Conservation (phyloP, 768 basidiomycete species). For the Tricholoma saponaceum region DNA sequence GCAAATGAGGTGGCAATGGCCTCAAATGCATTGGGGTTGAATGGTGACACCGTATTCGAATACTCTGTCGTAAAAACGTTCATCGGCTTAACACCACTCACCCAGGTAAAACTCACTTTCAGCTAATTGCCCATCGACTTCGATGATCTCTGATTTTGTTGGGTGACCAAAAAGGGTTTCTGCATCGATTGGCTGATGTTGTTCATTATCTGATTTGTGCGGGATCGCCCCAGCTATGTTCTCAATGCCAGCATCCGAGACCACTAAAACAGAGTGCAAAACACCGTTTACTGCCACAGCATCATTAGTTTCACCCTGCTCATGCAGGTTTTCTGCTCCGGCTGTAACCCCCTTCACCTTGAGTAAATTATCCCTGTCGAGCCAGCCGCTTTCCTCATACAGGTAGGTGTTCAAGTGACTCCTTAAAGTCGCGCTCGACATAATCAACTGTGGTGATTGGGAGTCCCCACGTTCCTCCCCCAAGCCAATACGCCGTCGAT, state of each 20-base stretch:
- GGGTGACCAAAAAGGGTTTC: conserved; percentile 14
- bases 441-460: conserved; percentile 52
- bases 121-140: conserved; percentile 15
- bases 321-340: not conserved
- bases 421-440: conserved; percentile 70
- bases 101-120: conserved; percentile 20
- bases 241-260: conserved; percentile 48
- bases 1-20: conserved; percentile 70
- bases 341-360: conserved; percentile 30
- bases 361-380: conserved; percentile 38
- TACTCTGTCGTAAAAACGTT: conserved; percentile 34
- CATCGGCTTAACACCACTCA: conserved; percentile 3
- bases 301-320: conserved; percentile 7
- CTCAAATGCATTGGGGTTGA: conserved; percentile 56
- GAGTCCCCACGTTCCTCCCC: conserved; percentile 3
- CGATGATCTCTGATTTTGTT: conserved; percentile 7
- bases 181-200: conserved; percentile 11
- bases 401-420: conserved; percentile 50
- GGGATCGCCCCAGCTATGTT: conserved; percentile 51
- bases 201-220: not conserved
- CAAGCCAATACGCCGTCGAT: conserved; percentile 11
- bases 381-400: conserved; percentile 56
- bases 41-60: conserved; percentile 42
- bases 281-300: conserved; percentile 19
- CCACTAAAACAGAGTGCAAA: conserved; percentile 58